Base-by-base conservation (phyloP, 345 rosid species). In the Brassica juncea region DNA sequence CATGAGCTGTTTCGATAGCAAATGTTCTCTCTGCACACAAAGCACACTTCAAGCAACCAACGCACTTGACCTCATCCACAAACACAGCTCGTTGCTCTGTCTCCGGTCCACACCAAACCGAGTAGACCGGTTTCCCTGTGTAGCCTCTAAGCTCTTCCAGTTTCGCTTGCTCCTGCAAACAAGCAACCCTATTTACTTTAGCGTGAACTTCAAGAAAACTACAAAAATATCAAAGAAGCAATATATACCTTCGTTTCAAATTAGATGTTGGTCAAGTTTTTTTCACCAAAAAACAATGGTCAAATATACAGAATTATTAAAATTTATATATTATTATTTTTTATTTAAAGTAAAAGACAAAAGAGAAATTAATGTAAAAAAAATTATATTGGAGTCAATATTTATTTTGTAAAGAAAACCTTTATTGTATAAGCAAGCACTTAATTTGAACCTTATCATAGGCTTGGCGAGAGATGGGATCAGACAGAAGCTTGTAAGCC, bases 11-110 rank as follows among this genome's bases (percentile, higher is more conserved):
- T 82, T 94, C 97, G 1, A 94, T 86, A 4, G 97, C 97, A 70
- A 94, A 94, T 0, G 97, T 92, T 39, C 87, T 94, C 28, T 85
- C 87, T 0, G 99, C 97, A 44, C 84, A 86, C 15, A 94, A 76
- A 6, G 99, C 99, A 72, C 99, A 92, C 81, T 94, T 92, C 65
- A 92, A 85, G 87, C 99, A 94, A 39, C 97, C 99, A 60, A 92
- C 86, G 3, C 99, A 92, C 84, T 94, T 94, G 44, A 91, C 86
- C 85, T 94, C 97, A 8, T 94, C 97, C 0, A 94, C 99, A 75
- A 91, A 94, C 15, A 88, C 92, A 3, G 97, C 99, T 78, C 97
- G 80, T 57, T 85, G 72, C 76, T 94, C 99, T 0, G 77, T 85
- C 71, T 91, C 95, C 0, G 97, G 37, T 14, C 97, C 99, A 4